A percentile compares a stretch with the other conserved stretches of the same genome.
Conservation (phyloP, 306 rosid genomes). For the Vigna hirtella region DNA sequence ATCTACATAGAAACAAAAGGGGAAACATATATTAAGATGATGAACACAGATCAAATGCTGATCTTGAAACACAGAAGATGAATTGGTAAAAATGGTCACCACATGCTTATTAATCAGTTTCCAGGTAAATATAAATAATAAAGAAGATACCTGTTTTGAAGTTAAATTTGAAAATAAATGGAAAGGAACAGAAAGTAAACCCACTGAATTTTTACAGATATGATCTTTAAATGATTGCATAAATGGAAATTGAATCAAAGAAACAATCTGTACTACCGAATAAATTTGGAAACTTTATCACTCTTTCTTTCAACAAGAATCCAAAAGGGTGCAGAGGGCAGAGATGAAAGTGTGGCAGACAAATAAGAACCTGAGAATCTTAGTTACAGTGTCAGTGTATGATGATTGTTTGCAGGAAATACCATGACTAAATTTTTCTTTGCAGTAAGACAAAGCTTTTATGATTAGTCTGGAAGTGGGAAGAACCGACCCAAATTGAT, state of each 20-base stretch:
- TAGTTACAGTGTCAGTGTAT: neutral
- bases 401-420: conserved; percentile 16
- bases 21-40: conserved; percentile 8
- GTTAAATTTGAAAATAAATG: neutral
- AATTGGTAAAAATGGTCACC: neutral
- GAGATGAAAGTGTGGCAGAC: neutral
- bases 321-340: conserved; percentile 1
- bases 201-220: conserved; percentile 14
- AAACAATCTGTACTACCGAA: neutral
- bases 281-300: neutral
- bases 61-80: conserved; percentile 7
- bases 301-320: conserved; percentile 1
- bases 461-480: neutral
- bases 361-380: neutral
- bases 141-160: neutral
- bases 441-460: neutral
- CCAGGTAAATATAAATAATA: too few species aligned
- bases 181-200: conserved; percentile 5
- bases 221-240: neutral
- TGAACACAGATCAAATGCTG: conserved; percentile 29
- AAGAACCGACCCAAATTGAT: neutral
- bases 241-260: conserved; percentile 24
- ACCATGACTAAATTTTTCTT: neutral
- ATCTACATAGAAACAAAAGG: neutral
- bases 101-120: neutral